A percentile compares a stretch with the other conserved stretches of the same genome.
Conservation (phyloP, 495 filamentous ascomycete genomes). For the Trichoderma reesei region DNA sequence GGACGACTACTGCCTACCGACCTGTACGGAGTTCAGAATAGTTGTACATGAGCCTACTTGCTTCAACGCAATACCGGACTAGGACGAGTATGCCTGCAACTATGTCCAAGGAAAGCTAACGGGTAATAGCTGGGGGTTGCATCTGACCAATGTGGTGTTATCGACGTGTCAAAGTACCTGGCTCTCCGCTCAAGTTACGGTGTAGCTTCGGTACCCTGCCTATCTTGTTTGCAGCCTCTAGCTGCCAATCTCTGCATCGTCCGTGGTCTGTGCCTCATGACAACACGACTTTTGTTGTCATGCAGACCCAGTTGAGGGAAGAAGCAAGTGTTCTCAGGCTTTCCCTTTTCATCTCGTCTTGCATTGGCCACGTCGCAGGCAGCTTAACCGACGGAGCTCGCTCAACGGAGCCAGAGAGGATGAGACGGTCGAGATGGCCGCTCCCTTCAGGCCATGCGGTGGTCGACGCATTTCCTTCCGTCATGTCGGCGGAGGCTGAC, state of each 20-base stretch:
- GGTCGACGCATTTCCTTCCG: neutral
- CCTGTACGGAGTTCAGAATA: too few species aligned
- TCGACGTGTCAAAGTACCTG: constrained; percentile 2
- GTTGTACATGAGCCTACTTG: too few species aligned
- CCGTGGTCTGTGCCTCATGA: neutral
- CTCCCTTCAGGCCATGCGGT: neutral
- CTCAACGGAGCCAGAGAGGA: neutral
- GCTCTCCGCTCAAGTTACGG: neutral
- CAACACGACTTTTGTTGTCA: neutral
- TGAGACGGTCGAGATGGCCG: neutral
- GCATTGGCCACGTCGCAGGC: neutral
- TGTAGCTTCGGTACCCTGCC: neutral
- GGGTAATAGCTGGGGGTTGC: neutral
- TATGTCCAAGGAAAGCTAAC: neutral
- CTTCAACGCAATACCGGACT: neutral
- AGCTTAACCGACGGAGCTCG: neutral
- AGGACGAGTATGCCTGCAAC: neutral
- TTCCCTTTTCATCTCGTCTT: neutral
- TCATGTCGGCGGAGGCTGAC: neutral
- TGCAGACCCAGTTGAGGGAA: neutral
- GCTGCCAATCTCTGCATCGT: neutral
- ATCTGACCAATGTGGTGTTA: neutral
- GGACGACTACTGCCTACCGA: too few species aligned
- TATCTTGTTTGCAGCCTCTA: too few species aligned
- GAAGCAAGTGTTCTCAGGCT: neutral